Base-by-base conservation (phyloP, 148 eudicot genomes). In the Arbutus unedo region DNA sequence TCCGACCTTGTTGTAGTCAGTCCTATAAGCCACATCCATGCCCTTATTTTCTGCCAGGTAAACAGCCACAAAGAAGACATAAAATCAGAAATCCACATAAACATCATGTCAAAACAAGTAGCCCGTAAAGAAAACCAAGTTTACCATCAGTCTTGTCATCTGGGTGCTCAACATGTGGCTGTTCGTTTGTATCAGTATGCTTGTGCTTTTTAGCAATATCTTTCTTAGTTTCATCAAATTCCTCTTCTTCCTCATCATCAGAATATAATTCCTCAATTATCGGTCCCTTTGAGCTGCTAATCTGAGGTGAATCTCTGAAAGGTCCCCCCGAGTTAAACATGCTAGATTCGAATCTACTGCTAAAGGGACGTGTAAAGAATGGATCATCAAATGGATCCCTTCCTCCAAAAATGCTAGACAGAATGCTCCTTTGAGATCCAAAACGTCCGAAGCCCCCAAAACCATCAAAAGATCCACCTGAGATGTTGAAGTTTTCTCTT, bases 311-410 rank as follows among this genome's bases (percentile, higher is more conserved):
- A 15, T 81, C 85, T 53, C 64, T 78, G 31, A 60, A 68, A 82
- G 83, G 80, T 80, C 62, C 76, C 55, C 70, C 83, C 70, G 87
- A 84, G 81, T 25, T 47, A 79, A 89, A 81, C 81, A 82, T 79
- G 77, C 82, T 59, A 11, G 91, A 84, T 3, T 84, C 86, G 43
- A 81, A 85, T 43, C 84, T 62, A 77, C 88, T 81, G 16, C 88
- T 90, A 25, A 85, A 87, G 47, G 95, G 94, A 5, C 86, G 87
- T 45, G 89, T 85, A 74, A 95, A 95, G 81, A 95, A 92, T n/a
- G 97, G 93, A 80, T 93, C 97, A 88, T 93, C 93, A 84, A 92
- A 91, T 71, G 93, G 92, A 86, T 88, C 86, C 55, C 88, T 89
- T 68, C 87, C 87, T 41, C 91, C 90, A 83, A 89, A 89, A 56